A percentile compares a stretch with the other conserved stretches of the same genome.
These are phyloP conservation scores for Petrea volubilis DNA, from an alignment of 257 asterid genomes.

Conservation along the genomic window DNA sequence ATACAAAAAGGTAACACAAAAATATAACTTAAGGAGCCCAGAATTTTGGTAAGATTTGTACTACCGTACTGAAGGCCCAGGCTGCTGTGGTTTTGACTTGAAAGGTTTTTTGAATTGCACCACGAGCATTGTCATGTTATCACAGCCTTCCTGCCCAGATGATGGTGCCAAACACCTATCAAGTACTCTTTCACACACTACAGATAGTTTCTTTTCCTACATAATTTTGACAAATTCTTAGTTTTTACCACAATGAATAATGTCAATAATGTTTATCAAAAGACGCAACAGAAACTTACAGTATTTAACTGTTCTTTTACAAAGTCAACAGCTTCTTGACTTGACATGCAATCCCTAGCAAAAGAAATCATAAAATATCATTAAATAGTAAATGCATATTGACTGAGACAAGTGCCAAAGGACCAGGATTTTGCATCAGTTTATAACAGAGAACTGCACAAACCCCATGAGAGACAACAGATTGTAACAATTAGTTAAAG, in stretches of 20 bases:
- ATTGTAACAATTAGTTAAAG: background rate
- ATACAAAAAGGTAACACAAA: slow-evolving; percentile 13
- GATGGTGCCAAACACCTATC: slow-evolving; percentile 87
- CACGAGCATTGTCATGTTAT: slow-evolving; percentile 95
- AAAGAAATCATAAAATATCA: slow-evolving; percentile 6
- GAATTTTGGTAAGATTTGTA: slow-evolving; percentile 11
- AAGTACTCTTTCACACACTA: slow-evolving; percentile 68
- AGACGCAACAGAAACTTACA: slow-evolving; percentile 43
- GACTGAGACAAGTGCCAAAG: slow-evolving; percentile 11
- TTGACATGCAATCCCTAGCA: slow-evolving; percentile 95
- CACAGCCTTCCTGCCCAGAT: slow-evolving; percentile 89
- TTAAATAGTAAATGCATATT: background rate
- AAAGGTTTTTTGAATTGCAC: slow-evolving; percentile 67
- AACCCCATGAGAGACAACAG: background rate
- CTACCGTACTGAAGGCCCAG: slow-evolving; percentile 35
- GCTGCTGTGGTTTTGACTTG: slow-evolving; percentile 25
- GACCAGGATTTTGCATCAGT: slow-evolving; percentile 1
- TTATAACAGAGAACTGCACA: background rate
- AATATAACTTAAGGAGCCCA: background rate
- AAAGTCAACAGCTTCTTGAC: slow-evolving; percentile 79
- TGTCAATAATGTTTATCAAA: background rate
- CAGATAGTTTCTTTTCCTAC: slow-evolving; percentile 83
- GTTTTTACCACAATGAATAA: slow-evolving; percentile 9
- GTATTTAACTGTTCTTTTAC: slow-evolving; percentile 53
- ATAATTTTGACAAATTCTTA: slow-evolving; percentile 14